Conservation (phyloP, 2,329 filamentous ascomycete genomes). For the Botrytis sinoallii region DNA sequence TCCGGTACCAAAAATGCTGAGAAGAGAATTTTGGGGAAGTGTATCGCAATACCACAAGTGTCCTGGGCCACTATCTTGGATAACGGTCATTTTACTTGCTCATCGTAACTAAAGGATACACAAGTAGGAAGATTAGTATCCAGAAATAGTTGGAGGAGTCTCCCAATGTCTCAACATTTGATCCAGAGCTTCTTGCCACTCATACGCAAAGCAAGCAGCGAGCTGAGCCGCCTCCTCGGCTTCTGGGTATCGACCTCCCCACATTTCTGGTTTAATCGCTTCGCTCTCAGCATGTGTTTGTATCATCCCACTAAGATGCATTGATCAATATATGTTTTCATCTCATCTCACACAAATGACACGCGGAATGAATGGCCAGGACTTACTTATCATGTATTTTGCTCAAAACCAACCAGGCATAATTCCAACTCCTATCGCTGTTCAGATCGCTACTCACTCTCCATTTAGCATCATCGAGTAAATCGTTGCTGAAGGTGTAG, state of each 20-base stretch:
- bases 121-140: slow-evolving; percentile 41
- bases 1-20: neutral
- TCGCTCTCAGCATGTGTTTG: slow-evolving; percentile 58
- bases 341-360: neutral
- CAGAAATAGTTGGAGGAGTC: slow-evolving; percentile 56
- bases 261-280: slow-evolving; percentile 64
- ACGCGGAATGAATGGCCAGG: too few species aligned
- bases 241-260: slow-evolving; percentile 58
- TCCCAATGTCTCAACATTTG: slow-evolving; percentile 70
- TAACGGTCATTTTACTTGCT: too few species aligned
- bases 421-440: slow-evolving; percentile 71
- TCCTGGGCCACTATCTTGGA: fast-evolving
- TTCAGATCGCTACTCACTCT: slow-evolving; percentile 61
- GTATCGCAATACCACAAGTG: neutral
- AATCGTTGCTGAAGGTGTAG: slow-evolving; percentile 65
- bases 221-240: slow-evolving; percentile 56
- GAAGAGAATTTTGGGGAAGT: neutral
- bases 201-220: slow-evolving; percentile 58
- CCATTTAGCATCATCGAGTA: slow-evolving; percentile 62
- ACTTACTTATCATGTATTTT: slow-evolving; percentile 65
- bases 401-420: slow-evolving; percentile 67
- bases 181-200: slow-evolving; percentile 64
- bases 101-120: too few species aligned
- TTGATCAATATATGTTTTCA: neutral
- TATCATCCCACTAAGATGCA: slow-evolving; percentile 53